Evolutionary conservation across 148 eudicot genomes (phyloP), one percentile per base, ranked within the genome.

Genomic region (Chenopodium formosanum): DNA sequence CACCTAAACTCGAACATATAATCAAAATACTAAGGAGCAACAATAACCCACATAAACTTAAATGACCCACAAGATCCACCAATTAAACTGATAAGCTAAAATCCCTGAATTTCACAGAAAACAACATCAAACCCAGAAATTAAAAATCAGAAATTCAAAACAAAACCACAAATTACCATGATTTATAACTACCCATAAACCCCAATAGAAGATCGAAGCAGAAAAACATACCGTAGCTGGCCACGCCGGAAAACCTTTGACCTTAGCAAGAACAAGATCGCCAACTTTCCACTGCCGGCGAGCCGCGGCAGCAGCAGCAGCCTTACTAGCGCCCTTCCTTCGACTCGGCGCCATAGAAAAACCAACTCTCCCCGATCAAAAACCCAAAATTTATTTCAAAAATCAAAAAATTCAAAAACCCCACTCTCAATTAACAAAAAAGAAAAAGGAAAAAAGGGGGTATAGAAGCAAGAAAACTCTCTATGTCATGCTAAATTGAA

Each of bases 201-300:
- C 37, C 8, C 16, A 12, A 44, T 50, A 50, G 5, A 76, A 66
- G 58, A 14, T 7, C 10, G 1, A 53, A 40, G 66, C 11, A 4
- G 13, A 80, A 7, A 64, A 23, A 74, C 90, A 74, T 90, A 96
- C 99, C 89, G 89, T 92, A 4, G 99, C 99, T 34, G 99, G 99
- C 99, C 99, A 96, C 3, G 98, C 92, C 31, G 99, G 98, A 83
- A 91, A 91, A 25, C 99, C 99, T 87, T 94, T 96, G 86, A 96
- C 98, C 88, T 96, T 96, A 16, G 99, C 98, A 64, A 94, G 95
- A 78, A 96, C 99, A 71, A 94, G 98, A 91, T 96, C 99, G 37
- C 98, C 99, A 50, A 92, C 88, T 82, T 94, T 96, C 93, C 92
- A 96, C 88, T 92, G 85, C 72, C 90, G 85, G 37, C 91, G 83